Percentiles rank a stretch among this genome's conserved stretches.
Conservation (phyloP, 1,284 basidiomycete genomes). For the Moesziomyces sp. region DNA sequence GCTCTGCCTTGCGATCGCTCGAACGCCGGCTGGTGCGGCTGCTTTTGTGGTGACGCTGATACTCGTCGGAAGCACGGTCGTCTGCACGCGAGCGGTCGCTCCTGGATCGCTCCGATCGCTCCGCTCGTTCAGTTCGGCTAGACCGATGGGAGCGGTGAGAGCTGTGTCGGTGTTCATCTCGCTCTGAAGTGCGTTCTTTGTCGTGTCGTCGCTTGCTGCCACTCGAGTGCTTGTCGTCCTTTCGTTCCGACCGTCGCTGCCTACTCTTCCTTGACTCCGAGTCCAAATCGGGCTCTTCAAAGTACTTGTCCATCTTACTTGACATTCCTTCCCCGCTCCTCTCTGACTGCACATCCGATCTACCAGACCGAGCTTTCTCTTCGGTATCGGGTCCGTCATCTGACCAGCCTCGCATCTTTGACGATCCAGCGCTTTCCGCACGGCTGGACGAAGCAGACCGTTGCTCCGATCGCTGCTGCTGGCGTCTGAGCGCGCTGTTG, state of each 20-base stretch:
- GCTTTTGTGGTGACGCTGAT: neutral
- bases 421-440: neutral
- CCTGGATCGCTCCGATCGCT: too few species aligned
- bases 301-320: slow-evolving; percentile 64
- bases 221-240: too few species aligned
- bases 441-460: neutral
- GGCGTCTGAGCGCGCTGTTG: slow-evolving; percentile 40
- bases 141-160: too few species aligned
- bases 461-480: slow-evolving; percentile 18
- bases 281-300: slow-evolving; percentile 27
- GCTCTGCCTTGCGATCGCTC: too few species aligned
- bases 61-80: neutral
- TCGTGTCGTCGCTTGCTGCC: neutral
- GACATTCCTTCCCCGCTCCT: neutral
- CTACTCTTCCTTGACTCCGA: slow-evolving; percentile 4
- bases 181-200: too few species aligned
- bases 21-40: neutral
- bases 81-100: neutral
- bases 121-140: too few species aligned
- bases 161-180: too few species aligned
- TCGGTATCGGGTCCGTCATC: slow-evolving; percentile 8
- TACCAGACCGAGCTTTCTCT: neutral
- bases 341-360: neutral
- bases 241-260: neutral
- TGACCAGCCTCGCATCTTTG: slow-evolving; percentile 17